These are phyloP conservation scores for Trichoderma breve DNA, from an alignment of 2,329 filamentous ascomycete genomes.

Conservation along the genomic window DNA sequence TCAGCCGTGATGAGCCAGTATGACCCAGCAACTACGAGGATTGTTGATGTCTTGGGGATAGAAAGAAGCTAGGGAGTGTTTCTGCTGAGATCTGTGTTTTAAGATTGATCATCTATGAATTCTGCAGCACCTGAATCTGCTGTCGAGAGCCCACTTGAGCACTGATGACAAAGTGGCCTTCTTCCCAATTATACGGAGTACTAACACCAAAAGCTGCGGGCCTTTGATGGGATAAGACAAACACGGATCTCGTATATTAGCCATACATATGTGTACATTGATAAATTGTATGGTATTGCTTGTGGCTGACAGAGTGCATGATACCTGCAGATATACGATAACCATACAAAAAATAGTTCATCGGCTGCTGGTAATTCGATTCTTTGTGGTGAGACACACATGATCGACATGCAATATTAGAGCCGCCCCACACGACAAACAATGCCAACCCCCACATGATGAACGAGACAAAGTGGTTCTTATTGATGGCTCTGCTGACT, in stretches of 20 bases:
- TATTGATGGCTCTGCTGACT: neutral
- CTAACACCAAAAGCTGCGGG: neutral
- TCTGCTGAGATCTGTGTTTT: neutral
- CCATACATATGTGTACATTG: neutral
- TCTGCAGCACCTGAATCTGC: neutral
- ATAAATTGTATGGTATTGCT: neutral
- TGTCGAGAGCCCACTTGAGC: neutral
- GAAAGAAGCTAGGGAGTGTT: neutral
- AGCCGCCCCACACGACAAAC: slow-evolving; percentile 10
- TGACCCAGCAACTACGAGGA: neutral
- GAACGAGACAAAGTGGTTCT: neutral
- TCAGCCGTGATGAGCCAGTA: neutral
- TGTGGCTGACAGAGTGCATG: neutral
- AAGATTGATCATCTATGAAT: neutral
- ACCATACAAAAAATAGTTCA: neutral
- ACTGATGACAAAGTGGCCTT: neutral
- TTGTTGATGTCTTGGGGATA: neutral
- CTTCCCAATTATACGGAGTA: neutral
- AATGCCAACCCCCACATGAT: neutral
- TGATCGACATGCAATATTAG: slow-evolving; percentile 8
- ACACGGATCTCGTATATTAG: neutral
- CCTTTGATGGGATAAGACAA: neutral
- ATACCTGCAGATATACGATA: neutral
- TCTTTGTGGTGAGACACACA: slow-evolving; percentile 5
- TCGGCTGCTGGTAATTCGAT: neutral